phyloP scores from a whole-genome alignment of 129 eudicot genomes.

The Lactuca sativa region DNA sequence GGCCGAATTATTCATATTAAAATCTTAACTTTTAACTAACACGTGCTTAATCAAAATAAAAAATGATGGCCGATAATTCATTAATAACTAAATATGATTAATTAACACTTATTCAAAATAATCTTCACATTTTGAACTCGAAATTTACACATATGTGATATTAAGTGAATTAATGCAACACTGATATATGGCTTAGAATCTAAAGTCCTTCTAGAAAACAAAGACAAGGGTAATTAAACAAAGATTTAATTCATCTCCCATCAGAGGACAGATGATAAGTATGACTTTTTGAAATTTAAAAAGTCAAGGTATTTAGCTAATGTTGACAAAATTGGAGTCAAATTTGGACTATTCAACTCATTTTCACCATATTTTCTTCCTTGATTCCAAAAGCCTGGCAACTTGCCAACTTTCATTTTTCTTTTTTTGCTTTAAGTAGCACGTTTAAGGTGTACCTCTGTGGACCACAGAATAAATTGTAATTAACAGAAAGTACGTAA shows the following conservation, averaged over 20 bases:
- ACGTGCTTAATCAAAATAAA: conserved; percentile 23
- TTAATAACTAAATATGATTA: not conserved
- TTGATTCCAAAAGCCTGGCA: conserved; percentile 39
- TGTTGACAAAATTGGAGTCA: conserved; percentile 31
- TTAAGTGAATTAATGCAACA: not conserved
- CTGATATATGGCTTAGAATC: not conserved
- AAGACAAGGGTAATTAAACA: not conserved
- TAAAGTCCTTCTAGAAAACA: conserved; percentile 5
- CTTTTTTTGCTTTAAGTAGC: conserved; percentile 28
- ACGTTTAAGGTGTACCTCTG: conserved; percentile 38
- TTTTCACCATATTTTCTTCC: conserved; percentile 25
- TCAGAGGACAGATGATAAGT: conserved; percentile 13
- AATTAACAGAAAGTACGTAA: conserved; percentile 8
- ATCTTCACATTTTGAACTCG: conserved; percentile 5
- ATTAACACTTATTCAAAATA: not conserved
- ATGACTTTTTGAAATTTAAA: conserved; percentile 23
- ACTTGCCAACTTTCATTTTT: conserved; percentile 33
- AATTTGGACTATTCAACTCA: conserved; percentile 28
- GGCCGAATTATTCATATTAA: not conserved
- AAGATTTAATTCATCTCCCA: not conserved
- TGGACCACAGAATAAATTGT: conserved; percentile 34
- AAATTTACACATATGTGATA: not conserved
- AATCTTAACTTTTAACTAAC: not conserved
- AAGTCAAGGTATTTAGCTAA: conserved; percentile 29
- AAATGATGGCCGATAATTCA: not conserved